These are phyloP conservation scores for Penicillium psychrosexuale DNA, from an alignment of 2,329 filamentous ascomycete genomes.

Conservation along the genomic window DNA sequence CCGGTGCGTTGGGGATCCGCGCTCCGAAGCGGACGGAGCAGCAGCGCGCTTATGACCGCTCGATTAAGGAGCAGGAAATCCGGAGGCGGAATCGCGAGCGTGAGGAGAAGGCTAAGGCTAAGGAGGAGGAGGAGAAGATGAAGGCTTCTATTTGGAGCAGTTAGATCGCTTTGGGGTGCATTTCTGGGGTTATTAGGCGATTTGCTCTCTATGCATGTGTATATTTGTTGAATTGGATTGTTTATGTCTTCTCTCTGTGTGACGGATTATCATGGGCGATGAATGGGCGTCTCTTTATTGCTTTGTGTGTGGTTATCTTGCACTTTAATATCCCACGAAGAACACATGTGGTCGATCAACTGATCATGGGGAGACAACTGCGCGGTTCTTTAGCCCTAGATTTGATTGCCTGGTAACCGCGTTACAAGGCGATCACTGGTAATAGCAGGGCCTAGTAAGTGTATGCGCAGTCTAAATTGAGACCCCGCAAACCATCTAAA, in stretches of 20 bases:
- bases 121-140: slow-evolving; percentile 66
- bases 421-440: background rate
- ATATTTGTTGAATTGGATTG: background rate
- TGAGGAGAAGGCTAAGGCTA: slow-evolving; percentile 60
- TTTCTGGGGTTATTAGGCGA: background rate
- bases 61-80: slow-evolving; percentile 78
- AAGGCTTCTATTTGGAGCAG: slow-evolving; percentile 85
- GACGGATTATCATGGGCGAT: too few species aligned
- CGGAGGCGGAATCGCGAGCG: slow-evolving; percentile 71
- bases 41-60: slow-evolving; percentile 79
- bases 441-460: too few species aligned
- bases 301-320: background rate
- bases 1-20: slow-evolving; percentile 77
- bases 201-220: slow-evolving; percentile 4
- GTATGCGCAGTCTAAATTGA: background rate
- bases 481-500: background rate
- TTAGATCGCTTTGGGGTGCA: slow-evolving; percentile 26
- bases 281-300: background rate
- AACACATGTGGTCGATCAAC: background rate
- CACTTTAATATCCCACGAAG: background rate
- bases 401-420: background rate
- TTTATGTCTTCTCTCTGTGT: background rate
- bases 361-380: background rate
- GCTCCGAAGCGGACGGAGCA: slow-evolving; percentile 81
- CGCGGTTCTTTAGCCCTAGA: background rate